Percentiles rank a stretch among this genome's conserved stretches.
Evolutionary conservation across 257 asterid genomes (phyloP).

Genomic region (Buddleja alternifolia): DNA sequence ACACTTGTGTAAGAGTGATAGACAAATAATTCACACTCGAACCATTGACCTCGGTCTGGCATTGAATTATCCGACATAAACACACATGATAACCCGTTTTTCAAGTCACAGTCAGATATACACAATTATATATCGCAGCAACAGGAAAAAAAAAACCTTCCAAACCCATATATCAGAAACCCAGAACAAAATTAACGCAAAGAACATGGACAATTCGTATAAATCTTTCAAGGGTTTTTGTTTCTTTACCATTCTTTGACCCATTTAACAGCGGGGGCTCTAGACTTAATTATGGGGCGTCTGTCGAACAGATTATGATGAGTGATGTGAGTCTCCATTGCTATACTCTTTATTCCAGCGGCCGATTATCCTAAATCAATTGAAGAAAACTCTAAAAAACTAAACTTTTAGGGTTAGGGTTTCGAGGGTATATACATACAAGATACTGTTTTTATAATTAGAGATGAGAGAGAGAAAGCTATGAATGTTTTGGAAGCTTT

Average conservation of each 20-base stretch:
- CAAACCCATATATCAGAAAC: conserved; percentile 1
- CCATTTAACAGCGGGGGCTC: conserved; percentile 77
- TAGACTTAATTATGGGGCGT: conserved; percentile 72
- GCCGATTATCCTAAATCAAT: conserved; percentile 19
- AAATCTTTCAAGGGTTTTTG: background rate
- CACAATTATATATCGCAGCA: too few species aligned
- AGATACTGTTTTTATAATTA: background rate
- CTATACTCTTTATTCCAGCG: background rate
- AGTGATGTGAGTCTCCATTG: conserved; percentile 69
- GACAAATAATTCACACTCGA: too few species aligned
- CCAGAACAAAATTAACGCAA: background rate
- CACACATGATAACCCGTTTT: too few species aligned
- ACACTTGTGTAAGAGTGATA: too few species aligned
- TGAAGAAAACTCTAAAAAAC: background rate
- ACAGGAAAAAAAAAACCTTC: too few species aligned
- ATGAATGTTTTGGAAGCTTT: conserved; percentile 16
- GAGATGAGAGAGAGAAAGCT: conserved; percentile 14
- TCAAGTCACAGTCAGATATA: conserved; percentile 5
- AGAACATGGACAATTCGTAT: background rate
- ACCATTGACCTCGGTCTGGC: too few species aligned
- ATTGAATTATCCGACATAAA: too few species aligned
- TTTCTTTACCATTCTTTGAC: conserved; percentile 73
- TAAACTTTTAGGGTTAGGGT: conserved; percentile 33
- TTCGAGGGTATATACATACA: background rate
- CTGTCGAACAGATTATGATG: conserved; percentile 68